Evolutionary conservation across 2,329 filamentous ascomycete genomes (phyloP).

Genomic region (Pseudogymnoascus sp.): DNA sequence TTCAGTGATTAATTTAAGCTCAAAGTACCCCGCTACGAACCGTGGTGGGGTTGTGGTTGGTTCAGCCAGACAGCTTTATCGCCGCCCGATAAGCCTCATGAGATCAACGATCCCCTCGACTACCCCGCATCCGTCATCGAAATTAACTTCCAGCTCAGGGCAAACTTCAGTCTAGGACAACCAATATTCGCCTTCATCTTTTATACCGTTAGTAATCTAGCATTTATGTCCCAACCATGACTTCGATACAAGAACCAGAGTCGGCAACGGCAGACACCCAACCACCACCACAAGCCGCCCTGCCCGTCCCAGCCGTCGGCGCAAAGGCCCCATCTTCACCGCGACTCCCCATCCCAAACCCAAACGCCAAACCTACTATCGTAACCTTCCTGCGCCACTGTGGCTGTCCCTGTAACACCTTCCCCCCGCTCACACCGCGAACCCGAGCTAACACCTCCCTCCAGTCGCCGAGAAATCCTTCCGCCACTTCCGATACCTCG

Average conservation of each 20-base stretch:
- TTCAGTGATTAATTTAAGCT: neutral
- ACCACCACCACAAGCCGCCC: conserved; percentile 22
- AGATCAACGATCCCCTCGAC: conserved; percentile 1
- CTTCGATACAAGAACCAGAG: conserved; percentile 25
- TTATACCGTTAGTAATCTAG: neutral
- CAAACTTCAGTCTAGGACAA: neutral
- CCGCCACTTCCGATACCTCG: conserved; percentile 44
- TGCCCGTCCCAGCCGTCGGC: conserved; percentile 41
- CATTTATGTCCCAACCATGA: conserved; percentile 18
- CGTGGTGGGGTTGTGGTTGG: conserved; percentile 1
- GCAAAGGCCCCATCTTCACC: conserved; percentile 47
- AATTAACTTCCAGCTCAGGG: neutral
- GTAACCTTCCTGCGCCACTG: conserved; percentile 66
- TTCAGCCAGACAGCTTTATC: conserved; percentile 2
- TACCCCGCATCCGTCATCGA: conserved; percentile 6
- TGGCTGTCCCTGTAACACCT: conserved; percentile 59
- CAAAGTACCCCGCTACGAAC: conserved; percentile 1
- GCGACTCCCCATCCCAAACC: conserved; percentile 44
- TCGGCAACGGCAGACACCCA: conserved; percentile 31
- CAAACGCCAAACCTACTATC: conserved; percentile 48
- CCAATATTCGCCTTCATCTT: neutral
- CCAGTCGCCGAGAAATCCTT: conserved; percentile 64
- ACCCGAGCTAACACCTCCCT: neutral
- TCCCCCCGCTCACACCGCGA: neutral
- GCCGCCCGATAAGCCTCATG: conserved; percentile 1